A percentile compares a stretch with the other conserved stretches of the same genome.
Conservation (phyloP, 1,139 yeast species). For the Nakaseomyces kungkrabaensis region DNA sequence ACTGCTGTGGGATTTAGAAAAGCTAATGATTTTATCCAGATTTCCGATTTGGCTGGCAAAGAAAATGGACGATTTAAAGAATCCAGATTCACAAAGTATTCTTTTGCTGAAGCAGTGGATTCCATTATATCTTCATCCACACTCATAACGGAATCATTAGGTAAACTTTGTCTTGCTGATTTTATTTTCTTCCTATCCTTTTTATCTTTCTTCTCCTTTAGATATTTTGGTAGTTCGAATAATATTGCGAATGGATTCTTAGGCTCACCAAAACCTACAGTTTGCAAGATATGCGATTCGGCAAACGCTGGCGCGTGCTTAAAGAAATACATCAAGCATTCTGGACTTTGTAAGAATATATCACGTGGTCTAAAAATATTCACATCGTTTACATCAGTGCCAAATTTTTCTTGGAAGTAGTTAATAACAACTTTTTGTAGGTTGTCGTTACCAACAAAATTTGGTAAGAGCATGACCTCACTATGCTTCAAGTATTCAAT, state of each 20-base stretch:
- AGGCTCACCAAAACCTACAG: slow-evolving; percentile 69
- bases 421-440: slow-evolving; percentile 58
- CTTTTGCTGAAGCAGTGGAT: slow-evolving; percentile 28
- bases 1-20: slow-evolving; percentile 54
- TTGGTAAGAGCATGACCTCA: slow-evolving; percentile 32
- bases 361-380: slow-evolving; percentile 46
- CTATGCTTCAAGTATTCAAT: slow-evolving; percentile 31
- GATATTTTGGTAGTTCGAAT: slow-evolving; percentile 59
- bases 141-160: slow-evolving; percentile 3
- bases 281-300: slow-evolving; percentile 59
- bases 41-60: slow-evolving; percentile 29
- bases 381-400: slow-evolving; percentile 55
- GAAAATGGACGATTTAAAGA: slow-evolving; percentile 17
- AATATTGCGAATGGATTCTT: slow-evolving; percentile 65
- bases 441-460: slow-evolving; percentile 38
- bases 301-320: slow-evolving; percentile 70
- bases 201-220: slow-evolving; percentile 60
- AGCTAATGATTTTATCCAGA: slow-evolving; percentile 51
- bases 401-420: slow-evolving; percentile 57
- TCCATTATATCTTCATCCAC: slow-evolving; percentile 18
- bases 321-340: slow-evolving; percentile 62
- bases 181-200: slow-evolving; percentile 53
- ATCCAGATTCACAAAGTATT: slow-evolving; percentile 25
- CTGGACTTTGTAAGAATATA: slow-evolving; percentile 39
- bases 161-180: slow-evolving; percentile 4